phyloP scores from a whole-genome alignment of 257 asterid genomes.

The Nyctanthes arbortristis region DNA sequence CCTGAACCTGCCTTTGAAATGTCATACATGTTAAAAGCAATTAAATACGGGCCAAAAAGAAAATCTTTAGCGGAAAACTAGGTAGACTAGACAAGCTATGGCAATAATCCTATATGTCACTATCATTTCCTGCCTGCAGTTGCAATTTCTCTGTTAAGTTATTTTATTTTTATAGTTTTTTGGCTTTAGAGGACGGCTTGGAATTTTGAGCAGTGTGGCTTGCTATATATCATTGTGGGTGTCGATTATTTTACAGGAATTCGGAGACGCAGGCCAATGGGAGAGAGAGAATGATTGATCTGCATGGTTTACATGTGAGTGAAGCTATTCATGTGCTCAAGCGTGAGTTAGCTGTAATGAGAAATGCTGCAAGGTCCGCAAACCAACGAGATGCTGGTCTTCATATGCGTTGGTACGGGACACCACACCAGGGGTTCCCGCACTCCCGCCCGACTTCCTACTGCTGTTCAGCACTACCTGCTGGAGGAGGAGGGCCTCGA shows the following conservation, averaged over 20 bases:
- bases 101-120: too few relatives aligned
- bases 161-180: too few relatives aligned
- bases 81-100: background rate
- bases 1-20: background rate
- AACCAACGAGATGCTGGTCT: constrained; percentile 76
- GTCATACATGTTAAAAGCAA: background rate
- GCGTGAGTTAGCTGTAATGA: constrained; percentile 76
- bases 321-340: constrained; percentile 93
- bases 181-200: background rate
- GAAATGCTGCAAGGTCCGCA: constrained; percentile 79
- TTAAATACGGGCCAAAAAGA: background rate
- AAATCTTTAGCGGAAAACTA: background rate
- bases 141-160: too few relatives aligned
- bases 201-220: background rate
- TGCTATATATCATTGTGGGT: background rate
- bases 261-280: constrained; percentile 60
- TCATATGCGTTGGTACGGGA: constrained; percentile 95
- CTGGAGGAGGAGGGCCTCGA: constrained; percentile 90
- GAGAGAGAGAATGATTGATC: constrained; percentile 88
- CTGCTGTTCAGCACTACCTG: constrained; percentile 87
- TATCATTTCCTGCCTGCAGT: background rate
- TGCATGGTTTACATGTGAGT: constrained; percentile 92
- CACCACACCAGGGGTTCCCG: constrained; percentile 93
- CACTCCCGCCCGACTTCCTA: constrained; percentile 87
- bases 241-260: constrained; percentile 51